A percentile compares a stretch with the other conserved stretches of the same genome.
Conservation (phyloP, 352 stramenopile species). For the Phytophthora quininea region DNA sequence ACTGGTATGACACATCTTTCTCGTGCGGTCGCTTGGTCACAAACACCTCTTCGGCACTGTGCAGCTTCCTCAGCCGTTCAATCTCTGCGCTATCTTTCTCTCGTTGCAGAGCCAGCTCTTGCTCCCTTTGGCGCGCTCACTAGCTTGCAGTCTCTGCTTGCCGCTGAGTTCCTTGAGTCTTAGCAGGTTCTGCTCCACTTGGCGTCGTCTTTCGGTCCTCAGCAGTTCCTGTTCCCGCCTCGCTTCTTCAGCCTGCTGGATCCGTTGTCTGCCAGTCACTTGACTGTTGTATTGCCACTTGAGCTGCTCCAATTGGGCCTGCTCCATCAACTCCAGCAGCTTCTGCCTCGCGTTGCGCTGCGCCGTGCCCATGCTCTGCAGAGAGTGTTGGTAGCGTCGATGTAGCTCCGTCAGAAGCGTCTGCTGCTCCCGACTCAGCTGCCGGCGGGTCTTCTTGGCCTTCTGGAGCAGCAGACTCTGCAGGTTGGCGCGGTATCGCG, state of each 20-base stretch:
- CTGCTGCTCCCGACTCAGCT: constrained; percentile 42
- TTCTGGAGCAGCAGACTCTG: constrained; percentile 49
- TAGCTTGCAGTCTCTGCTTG: constrained; percentile 54
- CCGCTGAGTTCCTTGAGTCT: constrained; percentile 44
- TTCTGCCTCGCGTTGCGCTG: constrained; percentile 68
- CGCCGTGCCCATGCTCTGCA: constrained; percentile 65
- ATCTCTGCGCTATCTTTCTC: constrained; percentile 36
- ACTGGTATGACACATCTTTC: constrained; percentile 64
- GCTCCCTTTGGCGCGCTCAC: constrained; percentile 39
- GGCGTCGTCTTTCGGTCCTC: constrained; percentile 33
- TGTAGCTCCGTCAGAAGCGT: constrained; percentile 52
- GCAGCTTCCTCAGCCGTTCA: constrained; percentile 25
- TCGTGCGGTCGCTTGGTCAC: constrained; percentile 36
- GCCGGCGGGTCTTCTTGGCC: constrained; percentile 28
- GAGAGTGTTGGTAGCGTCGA: constrained; percentile 56
- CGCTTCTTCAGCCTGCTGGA: constrained; percentile 37
- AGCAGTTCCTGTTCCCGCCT: constrained; percentile 29
- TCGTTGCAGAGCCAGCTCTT: constrained; percentile 37
- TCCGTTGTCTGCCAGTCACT: constrained; percentile 37
- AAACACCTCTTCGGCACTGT: constrained; percentile 49
- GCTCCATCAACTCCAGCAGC: constrained; percentile 54
- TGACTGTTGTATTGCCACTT: constrained; percentile 63
- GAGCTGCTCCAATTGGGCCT: constrained; percentile 52
- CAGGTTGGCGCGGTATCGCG: constrained; percentile 74
- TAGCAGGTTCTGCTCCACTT: constrained; percentile 54